A percentile compares a stretch with the other conserved stretches of the same genome.
phyloP scores from a whole-genome alignment of 805 yeast genomes.

The Saturnispora mendoncae region DNA sequence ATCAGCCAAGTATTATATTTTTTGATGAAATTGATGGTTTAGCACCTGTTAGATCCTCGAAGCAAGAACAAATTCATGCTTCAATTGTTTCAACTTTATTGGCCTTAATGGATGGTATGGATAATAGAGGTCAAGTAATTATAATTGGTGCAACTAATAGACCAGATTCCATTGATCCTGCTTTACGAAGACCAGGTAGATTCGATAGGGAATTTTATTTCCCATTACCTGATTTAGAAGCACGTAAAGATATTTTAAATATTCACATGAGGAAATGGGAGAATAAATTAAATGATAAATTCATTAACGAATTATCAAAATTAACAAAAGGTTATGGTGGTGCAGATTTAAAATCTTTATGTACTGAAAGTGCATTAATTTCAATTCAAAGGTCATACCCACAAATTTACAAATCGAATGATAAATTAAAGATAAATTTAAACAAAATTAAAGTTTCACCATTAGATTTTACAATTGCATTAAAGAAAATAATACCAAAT shows the following conservation, averaged over 20 bases:
- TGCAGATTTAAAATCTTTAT: conserved; percentile 88
- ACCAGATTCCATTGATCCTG: conserved; percentile 98
- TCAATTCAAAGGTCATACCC: conserved; percentile 91
- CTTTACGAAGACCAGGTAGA: conserved; percentile 92
- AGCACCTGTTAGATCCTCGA: conserved; percentile 95
- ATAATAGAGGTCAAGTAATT: conserved; percentile 94
- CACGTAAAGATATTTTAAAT: conserved; percentile 67
- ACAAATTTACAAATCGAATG: conserved; percentile 72
- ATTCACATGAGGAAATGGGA: conserved; percentile 90
- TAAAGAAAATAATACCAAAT: conserved; percentile 84
- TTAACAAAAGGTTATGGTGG: conserved; percentile 96
- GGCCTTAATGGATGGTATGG: conserved; percentile 99
- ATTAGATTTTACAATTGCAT: conserved; percentile 76
- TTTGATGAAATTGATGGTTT: conserved; percentile 97
- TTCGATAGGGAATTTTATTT: conserved; percentile 95
- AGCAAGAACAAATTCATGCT: conserved; percentile 97
- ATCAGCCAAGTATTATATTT: conserved; percentile 92
- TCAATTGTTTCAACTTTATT: conserved; percentile 90
- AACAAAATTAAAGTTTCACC: conserved; percentile 62
- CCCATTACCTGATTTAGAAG: conserved; percentile 78
- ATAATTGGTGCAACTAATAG: conserved; percentile 97
- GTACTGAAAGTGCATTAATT: conserved; percentile 91
- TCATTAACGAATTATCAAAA: conserved; percentile 59
- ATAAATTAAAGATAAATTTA: conserved; percentile 69
- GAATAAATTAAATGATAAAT: conserved; percentile 53